A percentile compares a stretch with the other conserved stretches of the same genome.
phyloP scores from a whole-genome alignment of 139 green algal species.

The Chlorella sp. region DNA sequence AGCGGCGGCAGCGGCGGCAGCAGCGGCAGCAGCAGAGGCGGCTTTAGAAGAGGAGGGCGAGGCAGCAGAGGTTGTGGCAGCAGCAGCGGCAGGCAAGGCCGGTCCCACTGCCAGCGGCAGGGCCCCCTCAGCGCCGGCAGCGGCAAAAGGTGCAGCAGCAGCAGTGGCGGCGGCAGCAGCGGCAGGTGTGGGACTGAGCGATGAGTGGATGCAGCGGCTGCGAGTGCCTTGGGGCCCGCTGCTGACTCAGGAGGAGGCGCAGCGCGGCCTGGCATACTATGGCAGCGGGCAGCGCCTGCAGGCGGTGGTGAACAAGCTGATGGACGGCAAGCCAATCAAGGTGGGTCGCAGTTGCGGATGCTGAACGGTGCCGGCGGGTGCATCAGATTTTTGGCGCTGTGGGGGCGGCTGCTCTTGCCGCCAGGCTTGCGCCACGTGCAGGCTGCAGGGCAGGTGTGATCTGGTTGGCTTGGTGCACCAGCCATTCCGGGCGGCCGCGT shows the following conservation, averaged over 20 bases:
- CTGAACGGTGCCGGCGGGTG: no score
- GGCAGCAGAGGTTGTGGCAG: background rate
- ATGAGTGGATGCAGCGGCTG: conserved; percentile 7
- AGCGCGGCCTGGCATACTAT: conserved; percentile 6
- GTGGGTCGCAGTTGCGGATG: no score
- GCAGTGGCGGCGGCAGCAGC: background rate
- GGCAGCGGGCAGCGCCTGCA: conserved; percentile 6
- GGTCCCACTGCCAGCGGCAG: background rate
- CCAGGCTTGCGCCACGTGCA: no score
- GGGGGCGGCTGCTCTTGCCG: no score
- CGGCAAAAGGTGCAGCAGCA: background rate
- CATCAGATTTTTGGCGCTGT: no score
- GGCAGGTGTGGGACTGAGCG: background rate
- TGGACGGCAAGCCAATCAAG: conserved; percentile 26
- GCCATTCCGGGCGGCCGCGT: no score
- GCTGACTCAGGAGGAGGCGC: conserved; percentile 21
- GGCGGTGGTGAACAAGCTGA: background rate
- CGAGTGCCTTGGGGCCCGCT: conserved; percentile 18
- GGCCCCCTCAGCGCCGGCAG: background rate
- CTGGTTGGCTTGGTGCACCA: no score
- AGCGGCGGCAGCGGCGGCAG: background rate
- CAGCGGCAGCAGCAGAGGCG: background rate
- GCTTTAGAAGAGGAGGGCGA: background rate
- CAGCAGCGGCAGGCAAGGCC: background rate
- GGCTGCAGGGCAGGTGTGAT: no score